Evolutionary conservation across 1,284 basidiomycete species (phyloP), one percentile per base, ranked within the genome.

Genomic region (Moesziomyces sp.): DNA sequence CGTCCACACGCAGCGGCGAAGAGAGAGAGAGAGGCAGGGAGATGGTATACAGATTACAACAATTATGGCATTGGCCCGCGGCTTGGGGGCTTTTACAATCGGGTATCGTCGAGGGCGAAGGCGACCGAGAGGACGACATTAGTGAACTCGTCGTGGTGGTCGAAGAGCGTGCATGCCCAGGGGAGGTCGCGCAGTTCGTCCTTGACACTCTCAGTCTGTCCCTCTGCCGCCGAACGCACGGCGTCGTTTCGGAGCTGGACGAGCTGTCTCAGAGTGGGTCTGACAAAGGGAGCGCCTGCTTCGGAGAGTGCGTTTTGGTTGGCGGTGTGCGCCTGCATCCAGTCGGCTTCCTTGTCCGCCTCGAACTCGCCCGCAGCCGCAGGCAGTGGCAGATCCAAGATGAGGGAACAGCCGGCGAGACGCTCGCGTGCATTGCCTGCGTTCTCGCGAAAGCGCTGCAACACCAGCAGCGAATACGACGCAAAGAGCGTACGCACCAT

Each of bases 401-500:
- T 59, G 13, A 80, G 57, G 11, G 76, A 67, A 14, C 71, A 63
- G 8, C 71, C 78, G 0, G 68, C 74, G 13, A 81, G 58, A 9
- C 50, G 52, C n/a, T 58, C 51, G 43, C 76, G 60, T 23, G 73
- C 45, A 38, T 68, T 44, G 26, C 51, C 58, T 1, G 67, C 71
- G 3, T 64, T 66, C 28, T 78, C 76, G 14, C 79, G 72, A 52
- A 78, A 77, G 9, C 79, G 74, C 30, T 81, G 78, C 44, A 81
- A 59, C 5, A 81, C 78, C 6, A 81, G 67, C 0, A 81, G 48
- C 40, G 78, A 66, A 50, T 81, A 81, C 6, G 64, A 60, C 1
- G 79, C 79, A 35, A 78, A 80, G 1, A 79, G 55, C 7, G 72
- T 80, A 21, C 79, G 68, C 14, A 75, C 48, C 74, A 80, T 71